These are phyloP conservation scores for Torulaspora pretoriensis DNA, from an alignment of 1,139 yeast species.

Conservation along the genomic window DNA sequence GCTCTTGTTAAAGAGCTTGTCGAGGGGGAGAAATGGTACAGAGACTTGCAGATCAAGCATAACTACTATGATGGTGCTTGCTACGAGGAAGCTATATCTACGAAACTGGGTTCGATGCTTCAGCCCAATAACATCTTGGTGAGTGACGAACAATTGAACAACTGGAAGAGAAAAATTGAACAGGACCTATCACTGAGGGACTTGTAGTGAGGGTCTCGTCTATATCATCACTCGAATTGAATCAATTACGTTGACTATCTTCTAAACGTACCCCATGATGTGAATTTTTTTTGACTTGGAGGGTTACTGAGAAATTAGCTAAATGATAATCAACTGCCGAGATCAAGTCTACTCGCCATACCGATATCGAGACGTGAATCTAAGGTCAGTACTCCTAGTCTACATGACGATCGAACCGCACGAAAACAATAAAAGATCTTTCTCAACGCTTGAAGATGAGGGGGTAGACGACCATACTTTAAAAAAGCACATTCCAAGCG, in stretches of 20 bases:
- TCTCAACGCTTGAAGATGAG: conserved; percentile 12
- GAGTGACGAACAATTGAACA: conserved; percentile 31
- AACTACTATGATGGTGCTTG: conserved; percentile 31
- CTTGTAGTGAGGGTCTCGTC: neutral
- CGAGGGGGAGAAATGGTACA: conserved; percentile 53
- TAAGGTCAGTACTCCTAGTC: neutral
- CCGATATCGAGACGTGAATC: neutral
- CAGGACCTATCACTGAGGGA: conserved; percentile 32
- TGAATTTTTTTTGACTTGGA: conserved; percentile 9
- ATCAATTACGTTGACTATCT: neutral
- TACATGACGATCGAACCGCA: conserved; percentile 10
- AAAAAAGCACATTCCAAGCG: conserved; percentile 3
- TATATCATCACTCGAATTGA: neutral
- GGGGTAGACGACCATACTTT: conserved; percentile 3
- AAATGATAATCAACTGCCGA: no score
- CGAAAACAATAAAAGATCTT: conserved; percentile 15
- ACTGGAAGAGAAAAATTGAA: conserved; percentile 30
- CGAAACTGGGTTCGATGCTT: conserved; percentile 35
- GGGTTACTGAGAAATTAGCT: neutral
- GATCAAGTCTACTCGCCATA: neutral
- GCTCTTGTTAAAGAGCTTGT: conserved; percentile 51
- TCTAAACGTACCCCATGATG: conserved; percentile 7
- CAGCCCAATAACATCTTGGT: conserved; percentile 31
- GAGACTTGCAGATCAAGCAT: conserved; percentile 41
- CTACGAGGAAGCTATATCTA: conserved; percentile 27